Evolutionary conservation across 2,329 filamentous ascomycete species (phyloP), one percentile per base, ranked within the genome.

Genomic region (Fonsecaea multimorphosa): DNA sequence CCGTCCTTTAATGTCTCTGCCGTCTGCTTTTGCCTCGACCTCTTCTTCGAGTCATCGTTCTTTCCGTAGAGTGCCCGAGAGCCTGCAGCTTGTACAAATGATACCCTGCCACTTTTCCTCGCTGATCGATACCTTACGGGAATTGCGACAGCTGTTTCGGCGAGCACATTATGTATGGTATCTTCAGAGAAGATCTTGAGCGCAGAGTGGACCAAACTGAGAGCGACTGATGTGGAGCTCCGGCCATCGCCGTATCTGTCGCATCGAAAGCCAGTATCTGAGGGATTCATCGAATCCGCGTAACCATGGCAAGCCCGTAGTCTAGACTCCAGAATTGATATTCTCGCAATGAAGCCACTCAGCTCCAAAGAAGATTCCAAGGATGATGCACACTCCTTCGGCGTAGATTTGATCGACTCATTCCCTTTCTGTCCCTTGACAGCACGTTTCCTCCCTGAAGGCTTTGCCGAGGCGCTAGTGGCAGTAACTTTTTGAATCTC

Each of bases 71-170:
- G 9, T 22, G 27, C 19, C 22, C 44, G 24, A 11, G 56, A 16
- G 22, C 61, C 32, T 24, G 34, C 36, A 34, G 11, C 22, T 34
- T 66, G 71, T 7, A 72, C 58, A 38, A 72, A 68, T 2, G 71
- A 71, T 12, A 72, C 58, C 44, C 70, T 67, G 7, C 70, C 68
- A 53, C 67, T 70, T 80, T 79, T 40, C 94, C 82, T 0, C 91
- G 88, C 1, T 71, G 64, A 67, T 78, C 75, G 69, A 76, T 74
- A 27, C 81, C 79, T 31, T 94, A 82, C 69, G 0, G 93, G 89
- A 0, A 93, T 92, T 0, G 93, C 96, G 29, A 97, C 88, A 0
- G 93, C 97, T 0, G 95, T 97, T 73, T 99, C 95, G 53, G 94
- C 91, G 16, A 98, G 85, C 9, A 94, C 91, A 19, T 92, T 96